phyloP scores from a whole-genome alignment of 805 yeast species.

The Suhomyces canberraensis region DNA sequence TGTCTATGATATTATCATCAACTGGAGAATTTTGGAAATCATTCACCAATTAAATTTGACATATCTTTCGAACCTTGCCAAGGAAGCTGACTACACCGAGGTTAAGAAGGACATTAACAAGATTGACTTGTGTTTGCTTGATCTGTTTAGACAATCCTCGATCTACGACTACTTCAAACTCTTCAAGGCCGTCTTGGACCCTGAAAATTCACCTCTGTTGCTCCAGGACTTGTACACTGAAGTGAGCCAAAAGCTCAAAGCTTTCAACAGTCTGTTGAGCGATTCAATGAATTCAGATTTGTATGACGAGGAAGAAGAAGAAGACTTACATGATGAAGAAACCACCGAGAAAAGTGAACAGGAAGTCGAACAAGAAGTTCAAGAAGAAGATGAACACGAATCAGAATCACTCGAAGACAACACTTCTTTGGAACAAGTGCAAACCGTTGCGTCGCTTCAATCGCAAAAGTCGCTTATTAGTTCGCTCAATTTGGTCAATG shows the following conservation, averaged over 20 bases:
- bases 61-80: conserved; percentile 20
- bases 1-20: conserved; percentile 25
- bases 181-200: conserved; percentile 15
- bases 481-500: conserved; percentile 30
- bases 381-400: background rate
- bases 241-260: conserved; percentile 17
- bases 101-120: conserved; percentile 14
- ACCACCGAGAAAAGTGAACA: conserved; percentile 3
- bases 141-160: conserved; percentile 8
- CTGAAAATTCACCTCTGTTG: conserved; percentile 15
- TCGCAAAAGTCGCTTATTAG: conserved; percentile 22
- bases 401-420: background rate
- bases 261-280: conserved; percentile 10
- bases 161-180: conserved; percentile 14
- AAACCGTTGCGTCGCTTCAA: background rate
- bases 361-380: conserved; percentile 1
- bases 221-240: conserved; percentile 14
- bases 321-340: conserved; percentile 7
- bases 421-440: background rate
- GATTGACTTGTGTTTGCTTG: conserved; percentile 8
- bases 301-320: background rate
- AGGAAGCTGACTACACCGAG: conserved; percentile 10
- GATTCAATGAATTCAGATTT: background rate
- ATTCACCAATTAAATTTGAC: conserved; percentile 28
- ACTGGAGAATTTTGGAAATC: conserved; percentile 38